Evolutionary conservation across 768 basidiomycete genomes (phyloP).

Genomic region (Hericium alpestre): DNA sequence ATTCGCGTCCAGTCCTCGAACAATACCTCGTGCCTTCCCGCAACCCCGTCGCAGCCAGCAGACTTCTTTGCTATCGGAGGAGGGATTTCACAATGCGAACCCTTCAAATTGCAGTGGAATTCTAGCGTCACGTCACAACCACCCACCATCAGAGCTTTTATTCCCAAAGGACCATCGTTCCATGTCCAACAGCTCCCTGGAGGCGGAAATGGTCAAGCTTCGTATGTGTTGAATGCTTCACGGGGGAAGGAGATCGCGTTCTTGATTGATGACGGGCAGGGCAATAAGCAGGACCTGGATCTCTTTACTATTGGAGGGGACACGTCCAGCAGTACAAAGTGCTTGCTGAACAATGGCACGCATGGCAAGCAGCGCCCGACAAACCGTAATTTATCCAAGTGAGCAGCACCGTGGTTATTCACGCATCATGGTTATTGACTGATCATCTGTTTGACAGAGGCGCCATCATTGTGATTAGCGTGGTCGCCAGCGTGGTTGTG

Average conservation of each 20-base stretch:
- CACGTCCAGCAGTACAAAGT: not conserved
- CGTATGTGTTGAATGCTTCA: conserved; percentile 31
- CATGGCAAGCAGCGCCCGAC: too few relatives aligned
- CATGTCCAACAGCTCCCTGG: conserved; percentile 12
- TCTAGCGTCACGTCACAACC: conserved; percentile 24
- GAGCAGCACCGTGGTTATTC: too few relatives aligned
- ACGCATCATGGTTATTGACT: too few relatives aligned
- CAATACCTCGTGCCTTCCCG: conserved; percentile 17
- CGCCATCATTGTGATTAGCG: not conserved
- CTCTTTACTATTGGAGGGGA: not conserved
- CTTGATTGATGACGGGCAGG: conserved; percentile 31
- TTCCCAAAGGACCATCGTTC: conserved; percentile 19
- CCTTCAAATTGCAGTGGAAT: conserved; percentile 28
- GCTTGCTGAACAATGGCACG: not conserved
- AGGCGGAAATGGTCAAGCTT: conserved; percentile 26
- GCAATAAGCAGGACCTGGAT: conserved; percentile 12
- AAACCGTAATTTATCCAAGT: too few relatives aligned
- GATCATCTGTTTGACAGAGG: not conserved
- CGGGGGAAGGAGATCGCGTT: conserved; percentile 31
- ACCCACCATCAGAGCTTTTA: conserved; percentile 28
- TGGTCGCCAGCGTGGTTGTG: not conserved
- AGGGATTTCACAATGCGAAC: not conserved
- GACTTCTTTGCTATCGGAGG: not conserved
- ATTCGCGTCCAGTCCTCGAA: conserved; percentile 28
- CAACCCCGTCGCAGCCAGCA: not conserved